Evolutionary conservation across 805 yeast genomes (phyloP).

Genomic region (Komagataella pastoris): DNA sequence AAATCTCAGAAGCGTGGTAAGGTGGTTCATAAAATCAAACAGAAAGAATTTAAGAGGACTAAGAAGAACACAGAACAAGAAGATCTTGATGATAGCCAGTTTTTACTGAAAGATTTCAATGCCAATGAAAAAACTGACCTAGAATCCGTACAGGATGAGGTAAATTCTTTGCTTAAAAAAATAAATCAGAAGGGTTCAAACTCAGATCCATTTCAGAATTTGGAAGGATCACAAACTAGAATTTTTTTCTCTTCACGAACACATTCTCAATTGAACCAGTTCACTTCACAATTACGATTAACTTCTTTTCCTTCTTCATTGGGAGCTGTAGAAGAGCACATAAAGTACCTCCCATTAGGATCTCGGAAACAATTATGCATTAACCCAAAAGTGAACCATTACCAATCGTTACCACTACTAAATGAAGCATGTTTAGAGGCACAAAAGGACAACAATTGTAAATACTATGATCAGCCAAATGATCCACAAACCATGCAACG

Average conservation of each 20-base stretch:
- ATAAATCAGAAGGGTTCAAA: slow-evolving; percentile 18
- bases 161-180: slow-evolving; percentile 30
- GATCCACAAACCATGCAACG: slow-evolving; percentile 18
- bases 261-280: slow-evolving; percentile 79
- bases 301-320: slow-evolving; percentile 56
- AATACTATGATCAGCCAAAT: slow-evolving; percentile 22
- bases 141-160: slow-evolving; percentile 28
- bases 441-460: slow-evolving; percentile 30
- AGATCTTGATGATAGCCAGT: not conserved
- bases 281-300: slow-evolving; percentile 54
- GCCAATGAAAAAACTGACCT: slow-evolving; percentile 12
- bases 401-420: slow-evolving; percentile 36
- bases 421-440: slow-evolving; percentile 76
- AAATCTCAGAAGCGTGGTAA: slow-evolving; percentile 12
- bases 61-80: slow-evolving; percentile 2
- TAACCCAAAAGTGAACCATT: slow-evolving; percentile 41
- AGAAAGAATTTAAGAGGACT: slow-evolving; percentile 5
- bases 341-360: slow-evolving; percentile 62
- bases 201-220: slow-evolving; percentile 8
- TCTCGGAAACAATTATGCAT: slow-evolving; percentile 82
- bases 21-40: slow-evolving; percentile 11
- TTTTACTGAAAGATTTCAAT: not conserved
- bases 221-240: slow-evolving; percentile 6
- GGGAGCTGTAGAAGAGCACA: slow-evolving; percentile 28
- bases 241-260: slow-evolving; percentile 76